phyloP scores from a whole-genome alignment of 2,329 filamentous ascomycete genomes.

The Cladophialophora yegresii region DNA sequence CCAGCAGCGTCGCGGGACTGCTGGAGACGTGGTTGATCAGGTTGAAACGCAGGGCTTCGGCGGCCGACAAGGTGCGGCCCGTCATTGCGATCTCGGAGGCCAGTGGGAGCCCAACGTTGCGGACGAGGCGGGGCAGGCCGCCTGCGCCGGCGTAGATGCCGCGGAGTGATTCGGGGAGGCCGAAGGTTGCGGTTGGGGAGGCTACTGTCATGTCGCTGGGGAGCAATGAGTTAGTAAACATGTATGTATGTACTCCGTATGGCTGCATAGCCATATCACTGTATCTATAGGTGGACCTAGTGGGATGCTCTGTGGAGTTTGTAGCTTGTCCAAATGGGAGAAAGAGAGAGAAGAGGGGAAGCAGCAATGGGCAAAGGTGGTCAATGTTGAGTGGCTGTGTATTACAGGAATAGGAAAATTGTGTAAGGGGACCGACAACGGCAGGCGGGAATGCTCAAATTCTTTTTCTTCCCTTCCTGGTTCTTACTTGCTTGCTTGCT shows the following conservation, averaged over 20 bases:
- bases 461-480: no score
- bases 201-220: conserved; percentile 67
- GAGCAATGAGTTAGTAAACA: neutral
- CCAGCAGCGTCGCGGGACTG: conserved; percentile 35
- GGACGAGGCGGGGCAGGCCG: conserved; percentile 66
- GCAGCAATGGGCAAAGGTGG: no score
- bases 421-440: no score
- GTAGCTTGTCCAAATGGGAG: no score
- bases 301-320: no score
- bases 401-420: no score
- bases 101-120: conserved; percentile 67
- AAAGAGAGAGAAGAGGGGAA: no score
- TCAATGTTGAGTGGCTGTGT: no score
- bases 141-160: conserved; percentile 73
- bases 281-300: no score
- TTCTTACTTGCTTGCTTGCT: no score
- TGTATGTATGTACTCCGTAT: neutral
- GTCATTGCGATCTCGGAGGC: conserved; percentile 71
- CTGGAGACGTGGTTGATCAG: conserved; percentile 55
- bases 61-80: conserved; percentile 61
- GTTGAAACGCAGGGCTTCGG: conserved; percentile 65
- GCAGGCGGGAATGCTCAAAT: no score
- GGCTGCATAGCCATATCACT: no score
- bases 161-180: conserved; percentile 69
- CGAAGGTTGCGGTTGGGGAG: conserved; percentile 59